phyloP scores from a whole-genome alignment of 1,284 basidiomycete species.

The Tilletia setariae region DNA sequence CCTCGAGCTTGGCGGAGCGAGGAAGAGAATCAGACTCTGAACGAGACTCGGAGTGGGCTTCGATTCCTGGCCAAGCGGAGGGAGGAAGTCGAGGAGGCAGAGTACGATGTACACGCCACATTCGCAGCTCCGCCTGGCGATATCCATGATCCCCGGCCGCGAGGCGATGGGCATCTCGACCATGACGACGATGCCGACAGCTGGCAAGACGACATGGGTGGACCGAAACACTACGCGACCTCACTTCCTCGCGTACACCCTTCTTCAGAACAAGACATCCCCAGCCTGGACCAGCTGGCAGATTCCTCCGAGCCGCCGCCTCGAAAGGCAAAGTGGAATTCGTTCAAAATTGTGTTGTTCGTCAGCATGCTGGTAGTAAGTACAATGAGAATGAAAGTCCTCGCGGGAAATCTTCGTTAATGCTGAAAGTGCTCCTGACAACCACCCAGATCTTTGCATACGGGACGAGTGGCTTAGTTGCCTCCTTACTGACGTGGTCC shows the following conservation, averaged over 20 bases:
- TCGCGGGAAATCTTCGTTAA: too few relatives aligned
- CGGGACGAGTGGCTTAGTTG: slow-evolving; percentile 16
- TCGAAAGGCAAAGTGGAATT: slow-evolving; percentile 19
- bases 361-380: slow-evolving; percentile 21
- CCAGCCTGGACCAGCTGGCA: neutral
- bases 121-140: neutral
- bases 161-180: neutral
- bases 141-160: neutral
- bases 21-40: slow-evolving; percentile 2
- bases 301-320: neutral
- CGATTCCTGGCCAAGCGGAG: slow-evolving; percentile 19
- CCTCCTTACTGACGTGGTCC: slow-evolving; percentile 19
- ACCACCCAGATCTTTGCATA: slow-evolving; percentile 17
- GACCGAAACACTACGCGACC: neutral
- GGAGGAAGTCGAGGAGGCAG: slow-evolving; percentile 16
- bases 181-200: slow-evolving; percentile 10
- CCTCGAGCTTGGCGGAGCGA: neutral
- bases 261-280: neutral
- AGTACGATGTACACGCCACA: neutral
- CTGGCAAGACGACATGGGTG: slow-evolving; percentile 9
- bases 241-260: neutral
- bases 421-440: too few relatives aligned
- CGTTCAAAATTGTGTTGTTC: slow-evolving; percentile 22
- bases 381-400: too few relatives aligned
- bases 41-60: slow-evolving; percentile 18